phyloP scores from a whole-genome alignment of 2,329 filamentous ascomycete species.

The Trichoderma sp. region DNA sequence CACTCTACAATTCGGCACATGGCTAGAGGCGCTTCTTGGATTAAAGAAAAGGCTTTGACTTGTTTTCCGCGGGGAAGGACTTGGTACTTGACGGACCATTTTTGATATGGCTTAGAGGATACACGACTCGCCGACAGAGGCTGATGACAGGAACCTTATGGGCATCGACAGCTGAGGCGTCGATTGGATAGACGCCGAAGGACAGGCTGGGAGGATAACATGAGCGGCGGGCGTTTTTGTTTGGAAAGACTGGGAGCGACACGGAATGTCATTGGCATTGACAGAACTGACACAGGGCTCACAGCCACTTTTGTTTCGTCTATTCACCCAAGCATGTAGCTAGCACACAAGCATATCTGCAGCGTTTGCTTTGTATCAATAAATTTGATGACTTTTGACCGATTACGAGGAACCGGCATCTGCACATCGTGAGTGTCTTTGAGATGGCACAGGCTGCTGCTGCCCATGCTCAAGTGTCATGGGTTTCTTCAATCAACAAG shows the following conservation, averaged over 20 bases:
- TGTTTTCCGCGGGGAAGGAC: neutral
- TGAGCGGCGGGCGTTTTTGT: slow-evolving; percentile 13
- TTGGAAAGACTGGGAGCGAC: neutral
- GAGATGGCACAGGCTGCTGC: neutral
- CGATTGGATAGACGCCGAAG: neutral
- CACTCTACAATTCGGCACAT: slow-evolving; percentile 16
- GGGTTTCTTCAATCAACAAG: no score
- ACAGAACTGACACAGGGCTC: slow-evolving; percentile 14
- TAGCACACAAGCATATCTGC: slow-evolving; percentile 23
- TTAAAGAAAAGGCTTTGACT: slow-evolving; percentile 25
- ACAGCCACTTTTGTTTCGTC: neutral
- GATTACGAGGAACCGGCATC: neutral
- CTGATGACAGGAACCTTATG: slow-evolving; percentile 2
- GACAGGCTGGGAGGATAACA: neutral
- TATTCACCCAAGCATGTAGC: neutral
- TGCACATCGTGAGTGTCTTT: neutral
- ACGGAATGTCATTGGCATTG: slow-evolving; percentile 6
- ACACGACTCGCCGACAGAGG: slow-evolving; percentile 2
- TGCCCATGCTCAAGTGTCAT: neutral
- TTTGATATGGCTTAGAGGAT: slow-evolving; percentile 12
- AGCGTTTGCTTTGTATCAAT: slow-evolving; percentile 26
- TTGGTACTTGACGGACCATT: slow-evolving; percentile 12
- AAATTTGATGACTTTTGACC: neutral
- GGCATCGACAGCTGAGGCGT: slow-evolving; percentile 5
- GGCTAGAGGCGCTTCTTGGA: slow-evolving; percentile 26